Evolutionary conservation across 176 grass and related monocot species (phyloP), one percentile per base, ranked within the genome.

Genomic region (Musa troglodytarum): DNA sequence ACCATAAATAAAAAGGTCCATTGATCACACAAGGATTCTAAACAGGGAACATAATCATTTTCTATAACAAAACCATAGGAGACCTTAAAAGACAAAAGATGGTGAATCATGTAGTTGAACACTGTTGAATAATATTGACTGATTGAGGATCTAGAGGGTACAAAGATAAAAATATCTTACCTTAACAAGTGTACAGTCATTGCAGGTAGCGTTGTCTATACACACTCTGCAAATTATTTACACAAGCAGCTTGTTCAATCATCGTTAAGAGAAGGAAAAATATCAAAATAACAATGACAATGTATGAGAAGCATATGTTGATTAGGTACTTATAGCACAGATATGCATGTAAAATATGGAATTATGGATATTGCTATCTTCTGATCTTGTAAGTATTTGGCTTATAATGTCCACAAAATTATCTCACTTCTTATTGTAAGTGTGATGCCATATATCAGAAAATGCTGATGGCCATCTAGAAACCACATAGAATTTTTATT

Each of bases 181-280:
- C 95, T 98, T 98, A 53, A 98, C 90, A 43, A 98, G 77, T 17
- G 95, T 98, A 78, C 86, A 93, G 74, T 93, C 95, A 26, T 29
- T 76, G 43, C 88, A 93, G 17, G 95, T 74, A 67, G 11, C 78
- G 73, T 98, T 98, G 81, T 98, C 95, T 43, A 98, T 89, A 71
- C 84, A 85, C 22, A 98, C 95, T 83, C 95, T 98, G 90, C 68
- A 73, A 43, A 80, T 20, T 73, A 62, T 2, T n/a, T 53, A 54
- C 10, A 52, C 49, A 68, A 49, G 12, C 53, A 69, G 2, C 16
- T 58, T n/a, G 74, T 55, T 9, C 0, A 58, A 26, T 72, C 12
- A 13, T 23, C 15, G 14, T 6, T 11, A 25, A 26, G 14, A 29
- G 24, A 17, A 26, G 4, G 14, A 15, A 68, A 34, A 5, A 49